A percentile compares a stretch with the other conserved stretches of the same genome.
Evolutionary conservation across 2,329 filamentous ascomycete species (phyloP).

Genomic region (Paraphoma chrysanthemicola): DNA sequence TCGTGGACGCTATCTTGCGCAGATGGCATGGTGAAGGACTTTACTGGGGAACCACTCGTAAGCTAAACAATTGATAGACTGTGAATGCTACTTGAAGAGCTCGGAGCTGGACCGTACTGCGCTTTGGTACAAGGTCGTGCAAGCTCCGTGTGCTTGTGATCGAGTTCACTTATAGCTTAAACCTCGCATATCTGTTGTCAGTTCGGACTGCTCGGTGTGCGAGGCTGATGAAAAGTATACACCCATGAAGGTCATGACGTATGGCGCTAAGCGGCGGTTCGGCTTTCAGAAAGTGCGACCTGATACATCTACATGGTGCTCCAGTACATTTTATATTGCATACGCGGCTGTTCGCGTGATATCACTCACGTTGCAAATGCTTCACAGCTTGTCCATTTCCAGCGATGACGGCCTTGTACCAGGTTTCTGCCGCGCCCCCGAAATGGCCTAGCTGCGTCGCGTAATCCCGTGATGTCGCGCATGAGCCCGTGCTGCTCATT

Average conservation of each 20-base stretch:
- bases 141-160: too few relatives aligned
- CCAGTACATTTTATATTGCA: too few relatives aligned
- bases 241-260: constrained; percentile 7
- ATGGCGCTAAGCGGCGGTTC: neutral
- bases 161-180: too few relatives aligned
- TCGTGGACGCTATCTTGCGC: constrained; percentile 24
- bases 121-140: too few relatives aligned
- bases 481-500: constrained; percentile 29
- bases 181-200: too few relatives aligned
- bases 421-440: neutral
- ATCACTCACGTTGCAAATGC: too few relatives aligned
- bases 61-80: neutral
- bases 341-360: too few relatives aligned
- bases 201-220: neutral
- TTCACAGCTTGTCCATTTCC: too few relatives aligned
- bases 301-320: neutral
- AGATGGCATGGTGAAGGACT: constrained; percentile 7
- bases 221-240: neutral
- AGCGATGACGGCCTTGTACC: neutral
- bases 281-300: neutral
- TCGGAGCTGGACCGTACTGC: too few relatives aligned
- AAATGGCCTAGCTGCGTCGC: constrained; percentile 11
- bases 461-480: constrained; percentile 34
- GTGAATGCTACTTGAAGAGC: neutral
- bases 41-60: too few relatives aligned